Conservation (phyloP, 2,329 filamentous ascomycete genomes). For the Fusarium xylarioides region DNA sequence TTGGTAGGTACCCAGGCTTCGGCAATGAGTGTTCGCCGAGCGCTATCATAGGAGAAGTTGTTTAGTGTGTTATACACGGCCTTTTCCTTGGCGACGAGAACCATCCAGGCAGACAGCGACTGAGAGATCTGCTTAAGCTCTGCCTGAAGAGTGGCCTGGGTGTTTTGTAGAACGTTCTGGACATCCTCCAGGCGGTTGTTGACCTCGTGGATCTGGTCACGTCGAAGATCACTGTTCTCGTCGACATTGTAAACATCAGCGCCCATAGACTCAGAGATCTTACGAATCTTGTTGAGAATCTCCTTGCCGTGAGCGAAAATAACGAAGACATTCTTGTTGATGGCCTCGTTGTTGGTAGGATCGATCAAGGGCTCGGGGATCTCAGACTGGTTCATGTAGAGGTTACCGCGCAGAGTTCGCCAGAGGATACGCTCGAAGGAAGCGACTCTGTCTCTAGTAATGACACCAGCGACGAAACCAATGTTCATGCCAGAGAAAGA, state of each 20-base stretch:
- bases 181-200: constrained; percentile 93
- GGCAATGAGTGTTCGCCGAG: constrained; percentile 93
- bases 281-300: constrained; percentile 97
- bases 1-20: constrained; percentile 98
- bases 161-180: constrained; percentile 91
- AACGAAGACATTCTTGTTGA: constrained; percentile 98
- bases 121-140: constrained; percentile 94
- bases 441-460: constrained; percentile 88
- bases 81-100: constrained; percentile 98
- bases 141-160: constrained; percentile 90
- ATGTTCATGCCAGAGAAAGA: constrained; percentile 99
- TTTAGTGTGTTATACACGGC: constrained; percentile 96
- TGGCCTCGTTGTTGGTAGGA: constrained; percentile 88
- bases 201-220: constrained; percentile 97
- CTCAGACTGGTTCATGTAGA: constrained; percentile 99
- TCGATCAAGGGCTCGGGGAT: constrained; percentile 94
- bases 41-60: constrained; percentile 94
- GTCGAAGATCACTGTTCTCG: constrained; percentile 93
- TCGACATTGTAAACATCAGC: constrained; percentile 97
- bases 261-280: constrained; percentile 97
- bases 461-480: constrained; percentile 96
- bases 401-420: constrained; percentile 94
- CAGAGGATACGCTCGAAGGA: constrained; percentile 98
- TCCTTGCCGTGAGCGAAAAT: constrained; percentile 99
- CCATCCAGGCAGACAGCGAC: constrained; percentile 95